Base-by-base conservation (phyloP, 164 flowering plant genomes). In the Magnolia changhungtana region DNA sequence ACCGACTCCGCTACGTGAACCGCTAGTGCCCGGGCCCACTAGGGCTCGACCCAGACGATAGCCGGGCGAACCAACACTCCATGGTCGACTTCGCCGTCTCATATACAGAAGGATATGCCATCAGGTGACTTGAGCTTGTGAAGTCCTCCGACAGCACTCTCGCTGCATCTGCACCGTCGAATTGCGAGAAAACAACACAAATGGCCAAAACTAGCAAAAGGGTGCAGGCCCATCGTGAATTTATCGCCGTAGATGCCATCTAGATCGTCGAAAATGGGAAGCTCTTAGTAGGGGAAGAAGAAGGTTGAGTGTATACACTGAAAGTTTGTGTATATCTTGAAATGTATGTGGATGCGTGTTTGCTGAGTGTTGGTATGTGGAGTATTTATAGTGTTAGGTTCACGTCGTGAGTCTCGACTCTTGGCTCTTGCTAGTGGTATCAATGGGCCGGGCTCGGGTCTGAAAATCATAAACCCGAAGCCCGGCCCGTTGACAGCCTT, bases 11-110 rank as follows among this genome's bases (percentile, higher is more conserved):
- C 19, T 10, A 55, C 16, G 18, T 3, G 2, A 6, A 4, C 10
- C 14, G 23, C 72, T 75, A 77, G 8, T 78, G 80, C 2, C 80
- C 76, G 8, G 80, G 73, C 51, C 80, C 80, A 8, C n/a, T 45
- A 4, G 76, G 76, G 49, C 80, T 78, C 1, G 80, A 73, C 45
- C 80, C 80, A 1, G 76, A 37, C 5, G 59, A 69, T 20, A 78
- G 69, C 16, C 73, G 67, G 5, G 76, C 77, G 21, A 78, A 7
- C 80, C 80, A 78, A 58, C 59, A 19, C 24, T 72, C 69, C 68
- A 74, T 61, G 3, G 51, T 23, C 4, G 72, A 23, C 45, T 50
- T 73, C 18, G 69, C 80, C 50, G 16, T 68, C 49, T 74, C 69
- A 23, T 73, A 74, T 13, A 63, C 68, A 0, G 76, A 58, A 67